These are phyloP conservation scores for Cryphonectria radicalis DNA, from an alignment of 2,329 filamentous ascomycete genomes.

Conservation along the genomic window DNA sequence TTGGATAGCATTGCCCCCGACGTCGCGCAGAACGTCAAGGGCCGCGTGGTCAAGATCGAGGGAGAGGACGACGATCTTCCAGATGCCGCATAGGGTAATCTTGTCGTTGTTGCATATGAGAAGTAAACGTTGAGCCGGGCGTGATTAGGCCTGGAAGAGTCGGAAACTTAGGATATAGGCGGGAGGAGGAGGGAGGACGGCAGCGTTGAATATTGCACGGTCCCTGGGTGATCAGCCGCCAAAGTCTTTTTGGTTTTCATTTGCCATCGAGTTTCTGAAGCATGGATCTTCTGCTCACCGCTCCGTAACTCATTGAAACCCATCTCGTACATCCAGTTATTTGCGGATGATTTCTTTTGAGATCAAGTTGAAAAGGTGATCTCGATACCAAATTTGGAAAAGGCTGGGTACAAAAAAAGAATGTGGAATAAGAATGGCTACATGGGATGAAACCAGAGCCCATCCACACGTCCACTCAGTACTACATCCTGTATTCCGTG, in stretches of 20 bases:
- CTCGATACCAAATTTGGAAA: neutral
- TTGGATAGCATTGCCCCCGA: slow-evolving; percentile 80
- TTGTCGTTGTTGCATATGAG: neutral
- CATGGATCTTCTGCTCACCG: neutral
- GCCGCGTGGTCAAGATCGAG: slow-evolving; percentile 70
- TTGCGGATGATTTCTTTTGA: neutral
- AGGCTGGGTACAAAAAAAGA: neutral
- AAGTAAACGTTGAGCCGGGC: neutral
- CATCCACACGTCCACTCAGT: neutral
- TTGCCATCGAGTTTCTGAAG: neutral
- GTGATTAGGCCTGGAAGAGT: neutral
- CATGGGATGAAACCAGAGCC: neutral
- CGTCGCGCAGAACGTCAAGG: slow-evolving; percentile 76
- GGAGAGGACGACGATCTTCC: slow-evolving; percentile 65
- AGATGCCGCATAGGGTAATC: slow-evolving; percentile 8
- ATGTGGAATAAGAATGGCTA: no score
- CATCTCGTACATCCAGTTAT: neutral
- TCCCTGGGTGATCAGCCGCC: neutral
- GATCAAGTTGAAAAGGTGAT: neutral
- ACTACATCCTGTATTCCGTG: neutral
- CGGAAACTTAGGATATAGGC: neutral
- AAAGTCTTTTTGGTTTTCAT: neutral
- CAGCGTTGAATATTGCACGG: neutral
- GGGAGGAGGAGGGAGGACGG: neutral
- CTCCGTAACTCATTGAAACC: neutral